phyloP scores from a whole-genome alignment of 169 alveolate species.

The Cryptosporidium ubiquitum region DNA sequence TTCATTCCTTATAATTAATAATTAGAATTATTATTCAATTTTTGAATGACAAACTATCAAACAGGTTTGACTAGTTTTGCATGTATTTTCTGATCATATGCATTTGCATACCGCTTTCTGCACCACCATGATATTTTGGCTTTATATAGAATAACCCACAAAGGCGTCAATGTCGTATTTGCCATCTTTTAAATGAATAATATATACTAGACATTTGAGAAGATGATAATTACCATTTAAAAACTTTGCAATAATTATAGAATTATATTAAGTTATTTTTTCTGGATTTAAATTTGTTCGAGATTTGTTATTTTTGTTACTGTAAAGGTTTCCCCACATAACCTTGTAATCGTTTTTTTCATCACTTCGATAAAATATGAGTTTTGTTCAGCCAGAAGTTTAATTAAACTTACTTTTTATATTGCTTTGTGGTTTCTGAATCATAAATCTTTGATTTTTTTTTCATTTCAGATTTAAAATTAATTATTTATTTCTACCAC shows the following conservation, averaged over 20 bases:
- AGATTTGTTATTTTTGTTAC: no score
- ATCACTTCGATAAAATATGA: no score
- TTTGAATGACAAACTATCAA: not conserved
- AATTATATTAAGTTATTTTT: no score
- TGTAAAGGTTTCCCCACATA: no score
- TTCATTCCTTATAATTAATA: not conserved
- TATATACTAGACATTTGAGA: not conserved
- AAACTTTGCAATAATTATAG: no score
- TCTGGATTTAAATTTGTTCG: no score
- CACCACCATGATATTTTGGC: constrained; percentile 5
- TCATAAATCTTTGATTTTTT: not conserved
- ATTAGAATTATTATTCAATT: not conserved
- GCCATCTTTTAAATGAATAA: not conserved
- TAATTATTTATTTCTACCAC: not conserved
- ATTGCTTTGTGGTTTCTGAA: no score
- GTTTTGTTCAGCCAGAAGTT: no score
- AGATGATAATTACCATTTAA: not conserved
- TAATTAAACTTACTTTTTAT: no score
- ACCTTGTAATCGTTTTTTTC: no score
- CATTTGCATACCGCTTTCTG: constrained; percentile 56
- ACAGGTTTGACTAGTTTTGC: constrained; percentile 25
- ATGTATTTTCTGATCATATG: constrained; percentile 56
- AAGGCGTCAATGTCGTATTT: constrained; percentile 71
- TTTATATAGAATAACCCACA: constrained; percentile 39
- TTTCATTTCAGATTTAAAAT: not conserved